Conservation (phyloP, 768 basidiomycete species). For the Mycena sanguinolenta region DNA sequence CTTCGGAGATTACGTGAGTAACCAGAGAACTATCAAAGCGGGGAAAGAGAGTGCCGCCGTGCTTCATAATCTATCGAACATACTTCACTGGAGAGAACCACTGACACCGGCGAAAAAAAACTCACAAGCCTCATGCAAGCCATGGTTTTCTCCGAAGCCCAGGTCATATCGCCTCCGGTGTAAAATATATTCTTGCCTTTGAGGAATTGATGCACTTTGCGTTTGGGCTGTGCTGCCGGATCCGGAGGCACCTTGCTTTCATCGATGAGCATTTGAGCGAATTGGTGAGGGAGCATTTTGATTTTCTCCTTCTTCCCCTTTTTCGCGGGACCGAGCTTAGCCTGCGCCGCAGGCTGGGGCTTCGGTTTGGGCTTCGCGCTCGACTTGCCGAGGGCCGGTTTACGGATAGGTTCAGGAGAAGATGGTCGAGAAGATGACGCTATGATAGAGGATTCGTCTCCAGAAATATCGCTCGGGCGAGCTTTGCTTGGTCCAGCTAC, state of each 20-base stretch:
- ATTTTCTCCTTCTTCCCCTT: slow-evolving; percentile 50
- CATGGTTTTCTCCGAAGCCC: slow-evolving; percentile 64
- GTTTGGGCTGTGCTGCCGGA: slow-evolving; percentile 36
- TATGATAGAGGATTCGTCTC: slow-evolving; percentile 46
- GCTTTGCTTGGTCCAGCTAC: slow-evolving; percentile 19
- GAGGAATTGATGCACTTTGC: slow-evolving; percentile 50
- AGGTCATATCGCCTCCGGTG: slow-evolving; percentile 68
- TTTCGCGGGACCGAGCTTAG: slow-evolving; percentile 36
- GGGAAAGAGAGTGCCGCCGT: slow-evolving; percentile 74
- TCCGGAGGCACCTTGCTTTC: slow-evolving; percentile 39
- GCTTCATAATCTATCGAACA: slow-evolving; percentile 65
- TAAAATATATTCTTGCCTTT: slow-evolving; percentile 71
- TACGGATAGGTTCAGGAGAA: slow-evolving; percentile 41
- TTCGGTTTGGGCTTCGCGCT: slow-evolving; percentile 42
- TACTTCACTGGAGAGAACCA: slow-evolving; percentile 4
- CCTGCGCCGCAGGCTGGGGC: slow-evolving; percentile 22
- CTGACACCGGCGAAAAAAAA: slow-evolving; percentile 27
- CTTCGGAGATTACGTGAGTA: slow-evolving; percentile 78
- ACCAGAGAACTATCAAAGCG: slow-evolving; percentile 67
- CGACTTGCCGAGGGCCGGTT: slow-evolving; percentile 12
- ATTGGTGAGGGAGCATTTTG: slow-evolving; percentile 67
- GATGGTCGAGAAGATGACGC: slow-evolving; percentile 41
- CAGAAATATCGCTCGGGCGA: slow-evolving; percentile 14
- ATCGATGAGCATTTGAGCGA: slow-evolving; percentile 62
- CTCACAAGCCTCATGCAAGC: slow-evolving; percentile 74